Base-by-base conservation (phyloP, 495 filamentous ascomycete genomes). In the Ramalina peruviana region DNA sequence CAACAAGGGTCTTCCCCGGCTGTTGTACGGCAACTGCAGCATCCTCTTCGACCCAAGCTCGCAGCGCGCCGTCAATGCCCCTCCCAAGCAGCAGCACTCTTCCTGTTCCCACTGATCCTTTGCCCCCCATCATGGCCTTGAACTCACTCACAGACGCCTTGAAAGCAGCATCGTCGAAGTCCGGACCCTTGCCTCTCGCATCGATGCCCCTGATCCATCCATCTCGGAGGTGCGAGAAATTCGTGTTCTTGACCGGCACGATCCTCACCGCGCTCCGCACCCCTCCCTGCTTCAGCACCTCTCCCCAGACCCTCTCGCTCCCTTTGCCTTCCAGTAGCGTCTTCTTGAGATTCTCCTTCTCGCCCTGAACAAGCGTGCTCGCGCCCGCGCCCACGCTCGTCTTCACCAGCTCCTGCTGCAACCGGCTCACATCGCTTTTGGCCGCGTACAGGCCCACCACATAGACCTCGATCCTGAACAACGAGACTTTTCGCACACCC, bases 401-500 rank as follows among this genome's bases (percentile, higher is more conserved):
- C 36, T 65, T 66, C 26, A 83, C 66, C 23, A 85, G 67, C 23
- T 68, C 65, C 46, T 62, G 63, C 59, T 83, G 80, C 17, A 85
- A 64, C 20, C 63, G 59, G 6, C 65, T 62, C 49, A 97, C 79
- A 58, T 94, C 86, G 36, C 77, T 64, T 4, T 80, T 88, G 19
- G 85, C 84, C 23, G 95, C 72, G 65, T 98, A 98, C 54, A 92
- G 68, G 6, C 92, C 92, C 0, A 94, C 84, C 15, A 95, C 84
- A 69, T 98, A 98, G 49, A 98, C 92, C 62, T 94, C 80, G 23
- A 98, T 85, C n/a, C 76, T 67, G 39, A 98, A 62, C 60, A 96
- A 94, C 36, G 81, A 88, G 17, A 98, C 92, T 7, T 83, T 90
- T 46, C 92, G 78, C 45, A 90, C 76, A 9, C 92, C 92, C 37